Percentiles rank a stretch among this genome's conserved stretches.
phyloP scores from a whole-genome alignment of 2,329 filamentous ascomycete genomes.

The Cucurbitaria berberidis region DNA sequence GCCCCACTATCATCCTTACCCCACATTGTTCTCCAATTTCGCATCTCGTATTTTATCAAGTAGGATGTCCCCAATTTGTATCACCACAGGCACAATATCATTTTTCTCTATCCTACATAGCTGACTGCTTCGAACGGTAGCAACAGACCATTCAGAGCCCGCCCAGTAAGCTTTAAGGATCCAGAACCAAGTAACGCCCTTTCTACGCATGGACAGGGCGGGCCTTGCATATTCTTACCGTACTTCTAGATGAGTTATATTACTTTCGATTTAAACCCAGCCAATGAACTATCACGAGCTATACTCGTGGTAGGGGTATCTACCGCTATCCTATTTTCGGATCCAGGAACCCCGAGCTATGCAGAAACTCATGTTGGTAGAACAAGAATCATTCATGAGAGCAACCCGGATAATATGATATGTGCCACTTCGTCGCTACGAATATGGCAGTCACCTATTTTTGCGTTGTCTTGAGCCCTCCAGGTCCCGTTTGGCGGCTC shows the following conservation, averaged over 20 bases:
- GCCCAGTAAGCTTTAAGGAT: neutral
- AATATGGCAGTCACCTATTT: neutral
- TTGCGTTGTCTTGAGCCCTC: neutral
- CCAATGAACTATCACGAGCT: neutral
- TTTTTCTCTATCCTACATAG: neutral
- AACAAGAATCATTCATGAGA: neutral
- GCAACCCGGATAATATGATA: neutral
- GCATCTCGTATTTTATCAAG: neutral
- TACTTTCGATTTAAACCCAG: neutral
- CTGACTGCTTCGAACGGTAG: neutral
- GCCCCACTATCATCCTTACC: neutral
- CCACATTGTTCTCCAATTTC: neutral
- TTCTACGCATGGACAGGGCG: neutral
- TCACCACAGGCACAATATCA: neutral
- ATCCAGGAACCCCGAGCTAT: too few species aligned
- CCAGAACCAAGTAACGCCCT: neutral
- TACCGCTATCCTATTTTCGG: too few species aligned
- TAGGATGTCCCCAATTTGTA: neutral
- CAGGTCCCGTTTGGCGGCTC: neutral
- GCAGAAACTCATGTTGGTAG: neutral
- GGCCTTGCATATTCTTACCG: neutral
- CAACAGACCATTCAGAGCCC: neutral
- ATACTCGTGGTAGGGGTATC: neutral
- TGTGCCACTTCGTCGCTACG: neutral
- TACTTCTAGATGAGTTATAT: neutral